Evolutionary conservation across 1,284 basidiomycete species (phyloP).

Genomic region (Phellopilus nigrolimitatus): DNA sequence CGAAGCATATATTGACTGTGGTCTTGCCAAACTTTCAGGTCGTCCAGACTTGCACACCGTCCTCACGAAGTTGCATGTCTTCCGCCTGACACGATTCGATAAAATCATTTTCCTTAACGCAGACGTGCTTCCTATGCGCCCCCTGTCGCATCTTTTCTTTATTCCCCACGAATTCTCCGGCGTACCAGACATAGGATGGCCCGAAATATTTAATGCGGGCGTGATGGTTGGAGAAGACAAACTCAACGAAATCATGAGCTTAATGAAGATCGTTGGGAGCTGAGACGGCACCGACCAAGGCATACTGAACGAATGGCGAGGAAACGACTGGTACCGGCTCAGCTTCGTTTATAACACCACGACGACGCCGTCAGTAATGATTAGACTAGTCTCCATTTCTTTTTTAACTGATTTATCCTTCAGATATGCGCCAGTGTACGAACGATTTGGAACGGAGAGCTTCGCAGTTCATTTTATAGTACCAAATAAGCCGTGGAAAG

Average conservation of each 20-base stretch:
- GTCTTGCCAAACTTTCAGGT: conserved; percentile 44
- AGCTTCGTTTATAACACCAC: conserved; percentile 98
- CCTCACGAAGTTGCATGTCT: conserved; percentile 93
- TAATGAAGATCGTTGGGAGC: conserved; percentile 75
- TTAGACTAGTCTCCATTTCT: no score
- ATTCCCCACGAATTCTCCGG: conserved; percentile 79
- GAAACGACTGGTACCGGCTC: conserved; percentile 82
- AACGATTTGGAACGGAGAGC: conserved; percentile 86
- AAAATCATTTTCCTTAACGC: conserved; percentile 96
- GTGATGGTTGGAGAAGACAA: conserved; percentile 84
- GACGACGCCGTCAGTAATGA: conserved; percentile 76
- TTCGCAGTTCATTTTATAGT: conserved; percentile 94
- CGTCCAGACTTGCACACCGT: conserved; percentile 89
- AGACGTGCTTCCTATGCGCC: conserved; percentile 88
- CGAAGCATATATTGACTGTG: conserved; percentile 12
- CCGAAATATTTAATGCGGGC: conserved; percentile 98
- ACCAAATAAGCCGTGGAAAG: conserved; percentile 87
- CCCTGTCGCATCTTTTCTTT: no score
- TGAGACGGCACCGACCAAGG: no score
- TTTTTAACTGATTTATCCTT: no score
- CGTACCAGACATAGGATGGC: conserved; percentile 96
- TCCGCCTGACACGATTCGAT: conserved; percentile 82
- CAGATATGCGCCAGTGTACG: conserved; percentile 93
- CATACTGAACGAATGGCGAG: conserved; percentile 94
- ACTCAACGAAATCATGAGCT: conserved; percentile 67